Conservation (phyloP, 257 asterid species). For the Linderniella brevidens region DNA sequence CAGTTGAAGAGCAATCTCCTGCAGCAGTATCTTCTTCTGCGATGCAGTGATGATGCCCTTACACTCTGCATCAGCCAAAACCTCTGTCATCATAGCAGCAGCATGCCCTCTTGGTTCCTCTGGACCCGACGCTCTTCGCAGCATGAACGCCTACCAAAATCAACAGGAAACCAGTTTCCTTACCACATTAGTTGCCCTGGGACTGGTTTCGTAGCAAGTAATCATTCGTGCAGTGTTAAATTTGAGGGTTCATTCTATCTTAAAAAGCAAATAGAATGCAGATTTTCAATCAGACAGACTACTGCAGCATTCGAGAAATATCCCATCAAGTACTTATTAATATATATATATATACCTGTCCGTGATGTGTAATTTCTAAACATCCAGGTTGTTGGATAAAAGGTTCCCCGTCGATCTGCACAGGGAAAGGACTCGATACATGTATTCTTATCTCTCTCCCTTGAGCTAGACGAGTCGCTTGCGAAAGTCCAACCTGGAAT, state of each 20-base stretch:
- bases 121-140: slow-evolving; percentile 48
- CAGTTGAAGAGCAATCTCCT: slow-evolving; percentile 65
- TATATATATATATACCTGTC: slow-evolving; percentile 34
- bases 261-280: not conserved
- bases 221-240: not conserved
- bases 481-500: slow-evolving; percentile 72
- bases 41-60: slow-evolving; percentile 49
- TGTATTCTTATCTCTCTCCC: slow-evolving; percentile 49
- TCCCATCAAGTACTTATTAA: not conserved
- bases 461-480: slow-evolving; percentile 84
- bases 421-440: slow-evolving; percentile 70
- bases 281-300: not conserved
- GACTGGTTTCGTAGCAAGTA: not conserved
- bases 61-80: slow-evolving; percentile 68
- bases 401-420: slow-evolving; percentile 87
- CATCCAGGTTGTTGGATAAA: slow-evolving; percentile 80
- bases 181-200: too few relatives aligned
- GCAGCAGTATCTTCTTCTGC: slow-evolving; percentile 68
- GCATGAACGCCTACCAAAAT: slow-evolving; percentile 45
- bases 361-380: slow-evolving; percentile 60
- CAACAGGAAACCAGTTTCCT: too few relatives aligned
- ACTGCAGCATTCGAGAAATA: not conserved
- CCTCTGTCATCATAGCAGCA: slow-evolving; percentile 75
- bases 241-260: not conserved
- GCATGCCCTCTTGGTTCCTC: slow-evolving; percentile 73